Conservation (phyloP, 306 rosid species). For the Prosopis cineraria region DNA sequence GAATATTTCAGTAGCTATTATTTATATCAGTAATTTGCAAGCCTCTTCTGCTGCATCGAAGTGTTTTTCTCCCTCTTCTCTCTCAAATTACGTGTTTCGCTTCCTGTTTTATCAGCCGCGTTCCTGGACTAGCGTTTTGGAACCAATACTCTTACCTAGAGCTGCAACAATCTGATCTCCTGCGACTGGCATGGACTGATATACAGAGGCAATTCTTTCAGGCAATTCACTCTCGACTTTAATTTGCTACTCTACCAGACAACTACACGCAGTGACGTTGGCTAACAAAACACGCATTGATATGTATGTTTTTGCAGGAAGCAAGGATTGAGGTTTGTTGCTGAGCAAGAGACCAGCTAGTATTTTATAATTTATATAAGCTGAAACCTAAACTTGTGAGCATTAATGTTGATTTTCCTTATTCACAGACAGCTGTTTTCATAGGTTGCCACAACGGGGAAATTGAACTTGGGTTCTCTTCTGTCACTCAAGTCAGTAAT, state of each 20-base stretch:
- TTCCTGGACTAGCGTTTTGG: conserved; percentile 79
- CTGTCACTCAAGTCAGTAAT: conserved; percentile 62
- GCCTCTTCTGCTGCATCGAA: no score
- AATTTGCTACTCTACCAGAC: neutral
- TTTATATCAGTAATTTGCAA: no score
- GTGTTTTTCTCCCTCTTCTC: no score
- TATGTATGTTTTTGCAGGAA: conserved; percentile 47
- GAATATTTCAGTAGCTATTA: neutral
- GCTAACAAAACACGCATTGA: neutral
- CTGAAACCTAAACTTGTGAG: conserved; percentile 7
- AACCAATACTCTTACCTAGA: conserved; percentile 52
- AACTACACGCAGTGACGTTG: neutral
- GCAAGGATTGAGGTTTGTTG: conserved; percentile 80
- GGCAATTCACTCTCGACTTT: conserved; percentile 31
- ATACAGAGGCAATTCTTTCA: conserved; percentile 62
- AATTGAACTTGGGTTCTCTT: conserved; percentile 82
- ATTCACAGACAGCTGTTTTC: conserved; percentile 69
- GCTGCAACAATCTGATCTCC: conserved; percentile 66
- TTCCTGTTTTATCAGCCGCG: conserved; percentile 44
- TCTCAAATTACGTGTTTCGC: neutral
- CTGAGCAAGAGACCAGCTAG: neutral
- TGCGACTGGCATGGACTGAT: conserved; percentile 47
- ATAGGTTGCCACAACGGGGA: conserved; percentile 84
- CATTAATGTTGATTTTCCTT: neutral
- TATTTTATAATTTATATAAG: neutral